Evolutionary conservation across 768 basidiomycete genomes (phyloP), one percentile per base, ranked within the genome.

Genomic region (Chalciporus pseudorubinellus): DNA sequence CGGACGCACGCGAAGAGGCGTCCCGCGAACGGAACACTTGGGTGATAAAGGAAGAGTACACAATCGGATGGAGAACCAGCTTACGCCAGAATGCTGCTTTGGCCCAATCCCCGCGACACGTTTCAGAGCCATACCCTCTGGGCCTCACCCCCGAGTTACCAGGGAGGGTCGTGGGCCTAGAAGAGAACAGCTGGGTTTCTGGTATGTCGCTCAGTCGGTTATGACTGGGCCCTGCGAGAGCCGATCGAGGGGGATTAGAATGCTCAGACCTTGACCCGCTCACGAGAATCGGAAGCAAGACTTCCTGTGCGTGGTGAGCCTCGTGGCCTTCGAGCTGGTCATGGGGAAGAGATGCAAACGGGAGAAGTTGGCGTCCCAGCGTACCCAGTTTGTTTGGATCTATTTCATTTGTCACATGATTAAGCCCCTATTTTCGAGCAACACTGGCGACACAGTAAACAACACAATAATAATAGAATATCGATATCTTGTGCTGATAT

Each of bases 181-280:
- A 54, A 60, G 61, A 52, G 57, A 52, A 59, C 22, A 6, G 61
- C 59, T 70, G 72, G 56, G 69, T 87, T 79, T 84, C 84, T 85
- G 83, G 82, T 87, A 79, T 77, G 81, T 69, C 76, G 77, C 77
- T 80, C 72, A 73, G 74, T 72, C 60, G 65, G 62, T 84, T 77
- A 77, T 68, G 71, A 70, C 77, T 71, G 72, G 81, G 69, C 78
- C 74, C 85, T 59, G 79, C 81, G 76, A 81, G 80, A 73, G 78
- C 71, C 82, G 60, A 77, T 81, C 79, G 51, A 75, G 76, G 77
- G 77, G 79, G 81, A 80, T 71, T 80, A 53, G 63, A 81, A 82
- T 78, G 69, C 84, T 87, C 85, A 84, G 84, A 87, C 85, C 84
- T 87, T 87, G 75, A 79, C 85, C 86, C 83, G 84, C 83, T 86